Conservation (phyloP, 305 asterid genomes). For the Solanum chacoense region DNA sequence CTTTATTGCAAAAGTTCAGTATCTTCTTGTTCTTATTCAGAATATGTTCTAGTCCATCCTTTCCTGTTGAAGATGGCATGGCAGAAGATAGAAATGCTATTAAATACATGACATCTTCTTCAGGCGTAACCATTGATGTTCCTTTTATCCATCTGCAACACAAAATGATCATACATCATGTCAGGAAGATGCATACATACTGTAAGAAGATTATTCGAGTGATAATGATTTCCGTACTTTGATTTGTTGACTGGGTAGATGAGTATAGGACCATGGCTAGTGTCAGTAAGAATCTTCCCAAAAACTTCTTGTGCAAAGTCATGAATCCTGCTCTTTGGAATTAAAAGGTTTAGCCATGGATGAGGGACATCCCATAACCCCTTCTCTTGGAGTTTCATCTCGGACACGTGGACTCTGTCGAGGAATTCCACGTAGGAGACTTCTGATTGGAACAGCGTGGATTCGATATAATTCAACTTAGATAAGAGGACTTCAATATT, state of each 20-base stretch:
- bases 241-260: constrained; percentile 86
- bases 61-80: constrained; percentile 56
- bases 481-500: constrained; percentile 43
- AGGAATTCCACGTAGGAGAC: constrained; percentile 64
- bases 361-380: constrained; percentile 95
- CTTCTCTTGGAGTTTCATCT: constrained; percentile 47
- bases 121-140: constrained; percentile 71
- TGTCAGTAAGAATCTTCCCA: constrained; percentile 59
- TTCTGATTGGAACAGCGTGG: constrained; percentile 66
- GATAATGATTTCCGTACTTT: constrained; percentile 30
- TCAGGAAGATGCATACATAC: neutral
- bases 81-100: constrained; percentile 76
- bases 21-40: constrained; percentile 51
- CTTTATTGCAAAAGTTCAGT: constrained; percentile 33
- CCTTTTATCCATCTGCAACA: constrained; percentile 64
- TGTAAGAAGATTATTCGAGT: neutral
- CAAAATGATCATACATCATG: constrained; percentile 1
- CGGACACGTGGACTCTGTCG: constrained; percentile 72
- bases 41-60: constrained; percentile 53
- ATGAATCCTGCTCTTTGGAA: constrained; percentile 65
- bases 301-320: constrained; percentile 62
- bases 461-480: constrained; percentile 42
- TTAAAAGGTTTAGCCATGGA: constrained; percentile 86
- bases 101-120: constrained; percentile 67
- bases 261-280: constrained; percentile 81